Evolutionary conservation across 768 basidiomycete species (phyloP).

Genomic region (Dioszegia hungarica): DNA sequence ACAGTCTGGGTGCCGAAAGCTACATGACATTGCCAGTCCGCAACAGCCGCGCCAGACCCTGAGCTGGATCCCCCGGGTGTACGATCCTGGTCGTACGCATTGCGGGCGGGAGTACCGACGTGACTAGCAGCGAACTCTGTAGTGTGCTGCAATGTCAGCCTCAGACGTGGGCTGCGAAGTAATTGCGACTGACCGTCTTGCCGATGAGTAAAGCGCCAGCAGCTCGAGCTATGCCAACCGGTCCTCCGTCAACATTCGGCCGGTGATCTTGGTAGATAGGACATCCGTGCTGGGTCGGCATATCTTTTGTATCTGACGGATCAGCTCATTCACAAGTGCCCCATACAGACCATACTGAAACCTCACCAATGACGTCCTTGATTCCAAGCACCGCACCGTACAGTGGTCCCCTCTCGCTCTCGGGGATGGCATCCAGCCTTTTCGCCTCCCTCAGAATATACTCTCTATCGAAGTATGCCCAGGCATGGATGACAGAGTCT

Average conservation of each 20-base stretch:
- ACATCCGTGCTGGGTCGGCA: slow-evolving; percentile 45
- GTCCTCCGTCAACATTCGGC: slow-evolving; percentile 31
- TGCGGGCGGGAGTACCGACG: slow-evolving; percentile 23
- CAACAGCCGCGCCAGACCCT: slow-evolving; percentile 45
- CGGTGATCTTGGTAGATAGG: slow-evolving; percentile 32
- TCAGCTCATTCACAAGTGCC: background rate
- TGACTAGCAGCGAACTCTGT: slow-evolving; percentile 42
- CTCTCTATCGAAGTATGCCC: slow-evolving; percentile 25
- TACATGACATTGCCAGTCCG: slow-evolving; percentile 43
- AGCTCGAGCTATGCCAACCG: slow-evolving; percentile 26
- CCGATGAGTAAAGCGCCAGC: slow-evolving; percentile 43
- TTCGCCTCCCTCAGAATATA: slow-evolving; percentile 17
- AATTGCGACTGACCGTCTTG: slow-evolving; percentile 19
- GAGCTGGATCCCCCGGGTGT: slow-evolving; percentile 46
- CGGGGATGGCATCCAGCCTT: slow-evolving; percentile 24
- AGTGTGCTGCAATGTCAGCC: slow-evolving; percentile 26
- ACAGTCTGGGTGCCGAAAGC: slow-evolving; percentile 39
- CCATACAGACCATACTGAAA: no score
- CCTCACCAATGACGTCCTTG: slow-evolving; percentile 38
- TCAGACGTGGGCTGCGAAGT: background rate
- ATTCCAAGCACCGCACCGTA: slow-evolving; percentile 30
- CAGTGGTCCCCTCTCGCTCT: slow-evolving; percentile 23
- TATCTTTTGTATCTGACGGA: slow-evolving; percentile 30
- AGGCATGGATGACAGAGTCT: slow-evolving; percentile 18
- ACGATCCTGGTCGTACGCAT: slow-evolving; percentile 35